Evolutionary conservation across 805 yeast species (phyloP).

Genomic region (Suhomyces kilbournensis): DNA sequence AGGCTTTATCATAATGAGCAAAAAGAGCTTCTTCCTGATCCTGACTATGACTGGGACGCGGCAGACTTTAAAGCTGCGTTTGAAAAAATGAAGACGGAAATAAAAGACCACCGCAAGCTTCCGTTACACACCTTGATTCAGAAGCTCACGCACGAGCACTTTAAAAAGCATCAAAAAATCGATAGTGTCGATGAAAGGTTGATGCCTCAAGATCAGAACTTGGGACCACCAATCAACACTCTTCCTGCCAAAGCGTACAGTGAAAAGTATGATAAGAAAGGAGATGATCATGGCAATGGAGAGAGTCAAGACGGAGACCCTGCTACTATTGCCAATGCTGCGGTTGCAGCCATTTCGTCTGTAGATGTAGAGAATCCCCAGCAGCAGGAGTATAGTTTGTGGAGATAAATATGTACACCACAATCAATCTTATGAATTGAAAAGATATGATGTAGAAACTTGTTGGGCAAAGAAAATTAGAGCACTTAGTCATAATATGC

Average conservation of each 20-base stretch:
- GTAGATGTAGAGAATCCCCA: slow-evolving; percentile 24
- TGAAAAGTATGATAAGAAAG: background rate
- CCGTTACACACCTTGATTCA: slow-evolving; percentile 2
- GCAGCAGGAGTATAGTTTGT: slow-evolving; percentile 35
- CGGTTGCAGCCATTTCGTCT: slow-evolving; percentile 36
- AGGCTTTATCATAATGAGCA: slow-evolving; percentile 27
- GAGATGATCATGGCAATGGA: background rate
- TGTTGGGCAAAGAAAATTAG: too few species aligned
- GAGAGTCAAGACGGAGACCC: slow-evolving; percentile 17
- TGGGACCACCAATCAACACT: background rate
- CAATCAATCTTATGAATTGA: too few species aligned
- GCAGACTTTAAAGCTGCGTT: slow-evolving; percentile 60
- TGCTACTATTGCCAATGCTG: slow-evolving; percentile 34
- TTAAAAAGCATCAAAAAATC: background rate
- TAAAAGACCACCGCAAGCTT: slow-evolving; percentile 39
- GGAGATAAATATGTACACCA: too few species aligned
- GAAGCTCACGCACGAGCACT: slow-evolving; percentile 1
- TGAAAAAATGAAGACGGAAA: slow-evolving; percentile 53
- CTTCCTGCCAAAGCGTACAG: background rate
- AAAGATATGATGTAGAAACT: too few species aligned
- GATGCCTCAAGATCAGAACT: background rate
- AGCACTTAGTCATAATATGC: too few species aligned
- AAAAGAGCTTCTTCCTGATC: slow-evolving; percentile 13
- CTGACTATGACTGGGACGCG: slow-evolving; percentile 48
- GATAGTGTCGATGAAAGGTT: background rate